Evolutionary conservation across 2,329 filamentous ascomycete species (phyloP), one percentile per base, ranked within the genome.

Genomic region (Zasmidium cellare): DNA sequence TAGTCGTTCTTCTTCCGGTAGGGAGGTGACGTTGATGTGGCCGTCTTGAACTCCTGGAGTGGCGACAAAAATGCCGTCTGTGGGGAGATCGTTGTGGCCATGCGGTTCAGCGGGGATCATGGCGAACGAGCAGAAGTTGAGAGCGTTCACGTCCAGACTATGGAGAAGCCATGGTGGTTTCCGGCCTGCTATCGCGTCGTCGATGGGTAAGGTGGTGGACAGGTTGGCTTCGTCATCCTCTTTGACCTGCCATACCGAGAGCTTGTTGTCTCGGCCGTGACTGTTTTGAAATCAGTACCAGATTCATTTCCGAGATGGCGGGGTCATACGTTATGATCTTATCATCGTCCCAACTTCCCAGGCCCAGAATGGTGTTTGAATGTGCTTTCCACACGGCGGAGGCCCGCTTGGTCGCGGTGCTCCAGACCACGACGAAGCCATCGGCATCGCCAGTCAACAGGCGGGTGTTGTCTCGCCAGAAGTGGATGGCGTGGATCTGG

Each of bases 71-170:
- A 90, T 77, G 1, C 73, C 68, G 3, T 67, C 65, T 53, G 63
- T 53, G 20, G 57, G 52, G 22, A 65, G 55, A 18, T 58, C 51
- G 31, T 53, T 54, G 31, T 61, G 61, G 19, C 48, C 53, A 16
- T 55, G 14, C 6, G 52, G 49, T 6, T 38, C 12, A 9, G 50
- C 11, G 68, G 64, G 53, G 14, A 87, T 87, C 60, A 82, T 81
- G 1, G 88, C 82, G 72, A 96, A 96, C 1, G 89, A 83, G 72
- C 94, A 99, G 72, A 97, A 99, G 71, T 97, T 99, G 77, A 97
- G 84, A 1, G 93, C 91, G 70, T 97, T 97, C 46, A 97, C 91
- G 3, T 89, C 81, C 3, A 99, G 77, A 3, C 90, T 83, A 74
- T 96, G 85, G 20, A 96, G 74, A n/a, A 97, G 78, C 91, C 91